Evolutionary conservation across 2,329 filamentous ascomycete species (phyloP), one percentile per base, ranked within the genome.

Genomic region (Diplodia sapinea): DNA sequence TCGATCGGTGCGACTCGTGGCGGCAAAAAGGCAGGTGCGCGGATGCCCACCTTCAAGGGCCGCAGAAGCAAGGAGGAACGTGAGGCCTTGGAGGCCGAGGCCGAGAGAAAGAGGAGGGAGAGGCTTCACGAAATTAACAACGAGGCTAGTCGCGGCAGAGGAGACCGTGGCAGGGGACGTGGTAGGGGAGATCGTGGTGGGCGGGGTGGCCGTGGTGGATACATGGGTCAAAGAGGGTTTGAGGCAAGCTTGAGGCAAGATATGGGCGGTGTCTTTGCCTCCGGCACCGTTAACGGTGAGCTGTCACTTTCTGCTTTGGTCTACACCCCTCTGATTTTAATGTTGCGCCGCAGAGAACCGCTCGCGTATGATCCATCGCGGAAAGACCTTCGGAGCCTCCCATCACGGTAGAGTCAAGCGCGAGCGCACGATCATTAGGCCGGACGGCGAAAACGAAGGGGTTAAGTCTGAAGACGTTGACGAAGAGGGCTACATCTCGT

Each of bases 31-130:
- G 70, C 72, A n/a, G 31, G 54, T 17, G 66, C 70, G 36, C 69
- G 73, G 8, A 75, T 77, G 62, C 82, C 82, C 4, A 79, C 78
- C 47, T 82, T 81, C 67, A 79, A 76, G 17, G 80, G 79, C 13
- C 76, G 82, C 64, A 73, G 82, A 65, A 83, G 79, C 69, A 81
- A 82, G 69, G 78, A 79, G 51, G 79, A 80, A 55, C 76, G 81
- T 67, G 80, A 79, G 36, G 80, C 81, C 59, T 73, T 79, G 29
- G 79, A 79, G 67, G 78, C 79, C 47, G 77, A 77, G 54, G 77
- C 77, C 47, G 71, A 75, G 29, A 79, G 79, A 61, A 75, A 79
- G 49, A 78, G 80, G 62, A 72, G 74, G 26, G 76, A 77, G 56
- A 76, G 80, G 66, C 75, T 76, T 26, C 75, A 73, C 26, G 75